Evolutionary conservation across 2,329 filamentous ascomycete species (phyloP), one percentile per base, ranked within the genome.

Genomic region (Nothophaeocryptopus gaeumannii): DNA sequence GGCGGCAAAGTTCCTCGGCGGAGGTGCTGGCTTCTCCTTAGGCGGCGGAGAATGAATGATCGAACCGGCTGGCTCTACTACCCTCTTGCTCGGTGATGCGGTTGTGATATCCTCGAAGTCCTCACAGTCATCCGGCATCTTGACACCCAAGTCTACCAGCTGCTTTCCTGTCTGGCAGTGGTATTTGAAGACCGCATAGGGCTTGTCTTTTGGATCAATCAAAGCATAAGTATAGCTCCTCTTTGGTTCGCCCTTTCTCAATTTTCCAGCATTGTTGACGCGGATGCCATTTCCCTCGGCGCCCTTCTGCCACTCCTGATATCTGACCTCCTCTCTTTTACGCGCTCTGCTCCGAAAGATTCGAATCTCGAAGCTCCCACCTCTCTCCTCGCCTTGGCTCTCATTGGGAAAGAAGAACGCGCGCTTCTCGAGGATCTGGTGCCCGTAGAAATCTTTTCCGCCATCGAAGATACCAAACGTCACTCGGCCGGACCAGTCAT

Each of bases 141-240:
- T 16, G 39, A 51, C 14, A 26, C 44, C 39, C 10, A 47, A 16
- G 5, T 42, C 35, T 31, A 41, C 40, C 31, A 47, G 36, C 34
- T 47, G 44, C 34, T 42, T 20, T 7, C 39, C 30, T n/a, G 47
- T 53, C 29, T 55, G 51, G 35, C 53, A 58, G 32, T 64, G 54
- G 37, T 63, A 75, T 26, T 68, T 63, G 53, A 79, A 76, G 1
- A 63, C 72, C 3, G 67, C 74, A 51, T 74, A 77, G 2, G 77
- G 77, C 55, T 68, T 59, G 54, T 78, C 73, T 5, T 72, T 45
- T 1, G 75, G 68, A 59, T 79, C 76, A 14, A 78, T 61, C 13
- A 79, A 68, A 1, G 74, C 71, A 45, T 77, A 78, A 44, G 69
- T 71, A 61, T 78, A 79, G 59, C 70, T 75, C 3, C 68, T 64